Conservation (phyloP, 768 basidiomycete genomes). For the Rhizopogon rudus region DNA sequence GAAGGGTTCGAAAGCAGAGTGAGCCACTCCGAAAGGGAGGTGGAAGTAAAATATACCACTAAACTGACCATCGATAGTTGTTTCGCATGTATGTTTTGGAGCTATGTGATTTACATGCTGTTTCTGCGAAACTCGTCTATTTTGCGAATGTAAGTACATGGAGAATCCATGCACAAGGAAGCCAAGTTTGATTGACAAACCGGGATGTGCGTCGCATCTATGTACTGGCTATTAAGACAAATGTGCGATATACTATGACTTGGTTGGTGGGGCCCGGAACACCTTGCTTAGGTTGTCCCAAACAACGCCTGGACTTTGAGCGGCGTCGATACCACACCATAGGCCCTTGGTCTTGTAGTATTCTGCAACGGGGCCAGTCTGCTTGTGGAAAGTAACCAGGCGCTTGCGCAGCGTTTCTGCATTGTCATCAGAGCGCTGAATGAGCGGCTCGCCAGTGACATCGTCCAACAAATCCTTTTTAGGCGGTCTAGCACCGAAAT, state of each 20-base stretch:
- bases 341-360: slow-evolving; percentile 93
- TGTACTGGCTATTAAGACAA: not conserved
- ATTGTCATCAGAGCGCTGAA: slow-evolving; percentile 98
- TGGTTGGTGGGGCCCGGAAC: slow-evolving; percentile 37
- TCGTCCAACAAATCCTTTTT: slow-evolving; percentile 96
- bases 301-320: slow-evolving; percentile 87
- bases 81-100: not conserved
- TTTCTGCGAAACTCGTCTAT: not conserved
- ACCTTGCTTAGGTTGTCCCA: slow-evolving; percentile 78
- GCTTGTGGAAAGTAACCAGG: slow-evolving; percentile 81
- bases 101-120: slow-evolving; percentile 11
- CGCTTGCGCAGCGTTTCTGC: slow-evolving; percentile 92
- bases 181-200: not conserved
- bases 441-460: slow-evolving; percentile 89
- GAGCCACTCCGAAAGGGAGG: not conserved
- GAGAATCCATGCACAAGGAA: slow-evolving; percentile 3
- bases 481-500: slow-evolving; percentile 64
- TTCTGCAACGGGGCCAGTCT: slow-evolving; percentile 93
- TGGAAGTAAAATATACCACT: slow-evolving; percentile 4
- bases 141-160: slow-evolving; percentile 18
- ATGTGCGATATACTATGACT: slow-evolving; percentile 9
- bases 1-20: slow-evolving; percentile 32
- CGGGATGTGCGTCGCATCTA: not conserved
- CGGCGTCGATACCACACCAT: slow-evolving; percentile 89
- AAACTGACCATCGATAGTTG: not conserved